Evolutionary conservation across 805 yeast genomes (phyloP).

Genomic region (Groenewaldozyma tartarivorans): DNA sequence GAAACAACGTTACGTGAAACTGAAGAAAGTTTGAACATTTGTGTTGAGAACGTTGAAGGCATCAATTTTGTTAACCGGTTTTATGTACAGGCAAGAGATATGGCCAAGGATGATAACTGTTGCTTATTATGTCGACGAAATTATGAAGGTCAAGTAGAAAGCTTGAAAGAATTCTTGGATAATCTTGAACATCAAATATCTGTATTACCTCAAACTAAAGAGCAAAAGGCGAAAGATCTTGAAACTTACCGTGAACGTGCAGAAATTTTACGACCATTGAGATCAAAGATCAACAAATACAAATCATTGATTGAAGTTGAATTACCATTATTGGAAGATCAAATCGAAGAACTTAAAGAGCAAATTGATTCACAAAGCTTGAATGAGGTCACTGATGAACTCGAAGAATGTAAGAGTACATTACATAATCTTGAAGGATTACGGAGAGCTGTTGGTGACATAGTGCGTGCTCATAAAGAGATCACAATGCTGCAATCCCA

Average conservation of each 20-base stretch:
- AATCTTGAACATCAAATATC: constrained; percentile 24
- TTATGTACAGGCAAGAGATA: constrained; percentile 56
- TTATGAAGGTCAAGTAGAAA: constrained; percentile 36
- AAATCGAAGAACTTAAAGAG: constrained; percentile 21
- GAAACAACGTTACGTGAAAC: constrained; percentile 42
- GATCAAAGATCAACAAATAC: constrained; percentile 6
- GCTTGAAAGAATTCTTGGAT: constrained; percentile 11
- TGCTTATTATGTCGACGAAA: constrained; percentile 69
- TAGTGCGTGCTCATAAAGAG: constrained; percentile 23
- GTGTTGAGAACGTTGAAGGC: constrained; percentile 58
- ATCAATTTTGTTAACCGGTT: constrained; percentile 60
- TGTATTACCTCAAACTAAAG: constrained; percentile 25
- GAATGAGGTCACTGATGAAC: constrained; percentile 6
- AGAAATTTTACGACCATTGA: constrained; percentile 11
- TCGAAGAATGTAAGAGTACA: constrained; percentile 11
- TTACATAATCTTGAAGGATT: constrained; percentile 20
- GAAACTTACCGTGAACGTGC: constrained; percentile 22
- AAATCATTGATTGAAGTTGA: constrained; percentile 10
- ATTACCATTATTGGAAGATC: constrained; percentile 12
- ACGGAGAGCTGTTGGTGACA: constrained; percentile 24
- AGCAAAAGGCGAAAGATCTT: constrained; percentile 16
- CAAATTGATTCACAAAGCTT: constrained; percentile 17
- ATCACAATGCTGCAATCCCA: constrained; percentile 17
- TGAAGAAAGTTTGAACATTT: constrained; percentile 49
- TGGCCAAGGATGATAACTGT: constrained; percentile 44